Percentiles rank a stretch among this genome's conserved stretches.
These are phyloP conservation scores for Cytospora schulzeri DNA, from an alignment of 2,329 filamentous ascomycete species.

Conservation along the genomic window DNA sequence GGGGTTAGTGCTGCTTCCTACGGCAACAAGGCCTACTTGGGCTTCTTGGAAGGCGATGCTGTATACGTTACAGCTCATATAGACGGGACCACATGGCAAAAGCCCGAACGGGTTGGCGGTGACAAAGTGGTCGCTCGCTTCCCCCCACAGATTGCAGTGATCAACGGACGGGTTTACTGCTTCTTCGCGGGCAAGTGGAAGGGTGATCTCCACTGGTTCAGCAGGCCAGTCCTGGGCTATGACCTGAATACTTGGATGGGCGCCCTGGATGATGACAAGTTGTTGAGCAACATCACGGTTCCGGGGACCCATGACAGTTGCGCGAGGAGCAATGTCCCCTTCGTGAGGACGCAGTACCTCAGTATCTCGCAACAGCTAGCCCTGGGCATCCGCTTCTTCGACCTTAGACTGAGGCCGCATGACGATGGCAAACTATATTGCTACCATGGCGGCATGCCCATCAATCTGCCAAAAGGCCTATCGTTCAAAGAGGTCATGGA, in stretches of 20 bases:
- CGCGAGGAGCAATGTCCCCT: slow-evolving; percentile 48
- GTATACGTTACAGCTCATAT: slow-evolving; percentile 22
- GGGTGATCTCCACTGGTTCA: slow-evolving; percentile 41
- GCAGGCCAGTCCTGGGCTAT: slow-evolving; percentile 37
- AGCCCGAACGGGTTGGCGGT: slow-evolving; percentile 18
- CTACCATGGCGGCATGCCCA: slow-evolving; percentile 71
- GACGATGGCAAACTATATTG: slow-evolving; percentile 57
- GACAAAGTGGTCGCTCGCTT: slow-evolving; percentile 10
- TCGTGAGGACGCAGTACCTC: slow-evolving; percentile 72
- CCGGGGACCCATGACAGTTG: slow-evolving; percentile 73
- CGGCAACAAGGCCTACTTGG: slow-evolving; percentile 22
- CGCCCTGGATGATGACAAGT: slow-evolving; percentile 55
- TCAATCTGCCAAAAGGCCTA: slow-evolving; percentile 62
- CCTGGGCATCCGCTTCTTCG: slow-evolving; percentile 73
- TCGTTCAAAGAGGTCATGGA: slow-evolving; percentile 65
- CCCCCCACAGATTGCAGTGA: slow-evolving; percentile 24
- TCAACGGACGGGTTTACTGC: slow-evolving; percentile 26
- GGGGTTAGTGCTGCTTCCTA: slow-evolving; percentile 26
- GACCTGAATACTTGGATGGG: slow-evolving; percentile 63
- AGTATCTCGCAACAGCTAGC: slow-evolving; percentile 64
- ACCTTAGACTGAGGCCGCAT: slow-evolving; percentile 56
- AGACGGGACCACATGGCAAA: slow-evolving; percentile 12
- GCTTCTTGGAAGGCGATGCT: slow-evolving; percentile 21
- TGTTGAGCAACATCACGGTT: slow-evolving; percentile 66
- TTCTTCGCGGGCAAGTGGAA: slow-evolving; percentile 30